Percentiles rank a stretch among this genome's conserved stretches.
Conservation (phyloP, 2,329 filamentous ascomycete genomes). For the Alternaria dauci region DNA sequence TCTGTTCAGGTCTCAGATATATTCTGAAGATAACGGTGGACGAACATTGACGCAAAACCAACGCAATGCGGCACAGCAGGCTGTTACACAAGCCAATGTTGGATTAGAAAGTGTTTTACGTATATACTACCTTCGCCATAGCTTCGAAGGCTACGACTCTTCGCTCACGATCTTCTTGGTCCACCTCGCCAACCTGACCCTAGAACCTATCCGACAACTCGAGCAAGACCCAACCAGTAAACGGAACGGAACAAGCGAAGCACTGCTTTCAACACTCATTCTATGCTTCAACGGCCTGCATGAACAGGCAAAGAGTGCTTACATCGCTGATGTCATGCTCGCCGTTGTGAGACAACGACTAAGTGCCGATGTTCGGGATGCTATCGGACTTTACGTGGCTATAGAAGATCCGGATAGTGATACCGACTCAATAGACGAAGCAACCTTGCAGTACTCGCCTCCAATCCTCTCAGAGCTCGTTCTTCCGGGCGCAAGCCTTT, state of each 20-base stretch:
- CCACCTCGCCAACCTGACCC: slow-evolving; percentile 16
- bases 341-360: slow-evolving; percentile 8
- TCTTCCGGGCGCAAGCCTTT: slow-evolving; percentile 5
- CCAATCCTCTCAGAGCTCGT: slow-evolving; percentile 6
- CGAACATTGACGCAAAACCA: not conserved
- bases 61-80: not conserved
- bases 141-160: slow-evolving; percentile 15
- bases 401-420: slow-evolving; percentile 1
- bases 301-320: slow-evolving; percentile 14
- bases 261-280: slow-evolving; percentile 23
- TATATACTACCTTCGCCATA: slow-evolving; percentile 17
- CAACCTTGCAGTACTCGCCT: not conserved
- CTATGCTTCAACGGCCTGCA: slow-evolving; percentile 18
- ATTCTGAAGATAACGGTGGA: not conserved
- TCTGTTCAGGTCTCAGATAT: slow-evolving; percentile 8
- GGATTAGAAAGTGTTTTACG: slow-evolving; percentile 15
- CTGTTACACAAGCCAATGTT: slow-evolving; percentile 2
- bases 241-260: slow-evolving; percentile 3
- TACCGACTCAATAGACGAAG: not conserved
- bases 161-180: slow-evolving; percentile 15
- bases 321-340: slow-evolving; percentile 9
- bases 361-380: slow-evolving; percentile 4
- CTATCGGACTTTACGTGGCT: not conserved
- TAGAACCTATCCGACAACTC: slow-evolving; percentile 7
- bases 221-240: slow-evolving; percentile 5